Conservation (phyloP, 306 rosid genomes). For the Chamaecrista fasciculata region DNA sequence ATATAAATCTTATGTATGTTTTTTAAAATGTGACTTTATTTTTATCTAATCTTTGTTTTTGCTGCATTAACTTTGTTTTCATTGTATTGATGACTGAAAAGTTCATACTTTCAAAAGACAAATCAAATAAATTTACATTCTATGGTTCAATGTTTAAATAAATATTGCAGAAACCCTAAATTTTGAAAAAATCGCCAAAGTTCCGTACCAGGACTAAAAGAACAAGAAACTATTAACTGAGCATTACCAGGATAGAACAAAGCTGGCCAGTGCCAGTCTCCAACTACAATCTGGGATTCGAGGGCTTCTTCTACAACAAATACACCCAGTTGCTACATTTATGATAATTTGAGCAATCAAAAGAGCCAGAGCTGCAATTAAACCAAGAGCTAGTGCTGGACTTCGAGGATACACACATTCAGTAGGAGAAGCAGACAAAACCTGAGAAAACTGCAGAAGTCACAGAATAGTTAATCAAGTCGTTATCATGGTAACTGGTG, state of each 20-base stretch:
- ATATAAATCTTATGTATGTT: too few species aligned
- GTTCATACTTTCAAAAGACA: too few species aligned
- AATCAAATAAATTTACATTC: too few species aligned
- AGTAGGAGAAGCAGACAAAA: constrained; percentile 28
- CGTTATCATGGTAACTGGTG: not conserved
- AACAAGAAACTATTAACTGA: not conserved
- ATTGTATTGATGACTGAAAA: too few species aligned
- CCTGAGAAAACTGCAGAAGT: constrained; percentile 59
- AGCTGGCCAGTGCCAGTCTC: constrained; percentile 66
- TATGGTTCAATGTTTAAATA: too few species aligned
- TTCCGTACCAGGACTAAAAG: not conserved
- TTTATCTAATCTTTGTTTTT: too few species aligned
- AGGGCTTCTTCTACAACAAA: constrained; percentile 66
- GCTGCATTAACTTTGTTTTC: too few species aligned
- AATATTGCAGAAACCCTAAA: too few species aligned
- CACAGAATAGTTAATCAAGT: constrained; percentile 17
- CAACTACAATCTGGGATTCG: constrained; percentile 54
- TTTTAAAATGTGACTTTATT: too few species aligned
- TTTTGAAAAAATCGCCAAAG: too few species aligned
- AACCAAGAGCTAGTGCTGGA: constrained; percentile 86
- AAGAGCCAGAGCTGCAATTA: constrained; percentile 71
- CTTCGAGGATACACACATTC: constrained; percentile 71
- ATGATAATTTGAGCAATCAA: constrained; percentile 60
- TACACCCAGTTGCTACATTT: constrained; percentile 70
- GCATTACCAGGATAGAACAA: constrained; percentile 76